Conservation (phyloP, 192 early-diverging fungal species). For the Podila epigama region DNA sequence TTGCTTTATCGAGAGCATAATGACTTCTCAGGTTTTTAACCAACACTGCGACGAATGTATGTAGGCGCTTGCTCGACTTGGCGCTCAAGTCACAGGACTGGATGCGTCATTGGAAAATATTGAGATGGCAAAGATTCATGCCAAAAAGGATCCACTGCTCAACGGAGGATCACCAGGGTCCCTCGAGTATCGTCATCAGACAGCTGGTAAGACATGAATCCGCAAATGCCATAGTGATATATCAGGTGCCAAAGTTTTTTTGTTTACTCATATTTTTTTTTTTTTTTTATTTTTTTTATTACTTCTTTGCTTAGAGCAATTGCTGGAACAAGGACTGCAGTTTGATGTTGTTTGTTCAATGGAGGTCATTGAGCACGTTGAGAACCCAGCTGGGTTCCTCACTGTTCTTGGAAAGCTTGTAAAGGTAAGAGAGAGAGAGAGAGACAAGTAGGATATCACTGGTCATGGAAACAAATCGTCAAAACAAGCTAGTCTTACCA, state of each 20-base stretch:
- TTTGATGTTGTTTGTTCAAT: constrained; percentile 88
- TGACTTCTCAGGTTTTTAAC: not conserved
- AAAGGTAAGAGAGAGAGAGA: too few species aligned
- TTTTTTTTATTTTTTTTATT: not conserved
- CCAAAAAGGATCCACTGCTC: constrained; percentile 71
- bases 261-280: not conserved
- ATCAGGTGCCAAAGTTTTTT: too few species aligned
- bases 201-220: constrained; percentile 56
- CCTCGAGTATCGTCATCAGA: constrained; percentile 70
- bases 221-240: not conserved
- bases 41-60: too few species aligned
- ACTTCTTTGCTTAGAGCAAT: constrained; percentile 66
- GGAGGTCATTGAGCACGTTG: constrained; percentile 96
- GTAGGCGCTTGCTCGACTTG: constrained; percentile 81
- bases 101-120: constrained; percentile 91
- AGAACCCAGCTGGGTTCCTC: constrained; percentile 75
- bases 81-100: constrained; percentile 74
- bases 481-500: not conserved
- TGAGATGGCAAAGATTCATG: constrained; percentile 78
- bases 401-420: constrained; percentile 67
- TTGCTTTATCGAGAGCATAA: not conserved
- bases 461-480: not conserved
- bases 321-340: constrained; percentile 51
- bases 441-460: too few species aligned
- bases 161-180: constrained; percentile 50